Base-by-base conservation (phyloP, 176 grass and related monocot genomes). In the Rhynchospora pubera region DNA sequence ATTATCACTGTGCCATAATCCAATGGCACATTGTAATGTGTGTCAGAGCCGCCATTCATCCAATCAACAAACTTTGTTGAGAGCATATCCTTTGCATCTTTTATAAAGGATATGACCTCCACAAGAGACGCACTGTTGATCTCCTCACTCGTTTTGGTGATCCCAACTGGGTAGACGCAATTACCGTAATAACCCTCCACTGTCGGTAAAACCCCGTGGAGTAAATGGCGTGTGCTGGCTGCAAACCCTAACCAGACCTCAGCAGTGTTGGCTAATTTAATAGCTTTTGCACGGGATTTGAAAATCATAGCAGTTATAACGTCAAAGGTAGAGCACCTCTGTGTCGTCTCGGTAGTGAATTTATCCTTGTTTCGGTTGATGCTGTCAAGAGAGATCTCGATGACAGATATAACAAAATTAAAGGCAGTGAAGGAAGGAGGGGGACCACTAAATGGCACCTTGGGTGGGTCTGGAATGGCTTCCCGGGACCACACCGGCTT, bases 321-420 rank as follows among this genome's bases (percentile, higher is more conserved):
- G 56, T 97, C 94, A 52, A 97, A 97, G 77, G 89, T 94, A 26
- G 91, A 94, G 88, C 91, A 97, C 80, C 79, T 44, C 45, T 97
- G 47, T n/a, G 81, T 87, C 14, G 86, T 86, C 39, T 87, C 63
- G 32, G 24, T 59, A 12, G 39, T 61, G 84, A 90, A 89, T 24
- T 79, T 87, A 2, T 84, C 86, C 86, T 93, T 92, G 62, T 90
- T 88, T 42, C 51, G 82, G 62, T 79, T 77, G 79, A 97, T 91
- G 79, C 52, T 85, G 48, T 89, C 88, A 78, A 62, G 81, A 43
- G 91, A 83, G 73, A 97, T 85, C 66, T 93, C 91, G 1, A 77
- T 72, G 6, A 93, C 83, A 80, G 85, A 86, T 30, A 79, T 93
- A 83, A 91, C 86, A 75, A 97, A 92, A 79, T 79, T 91, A 80